Percentiles rank a stretch among this genome's conserved stretches.
Evolutionary conservation across 768 basidiomycete genomes (phyloP).

Genomic region (Agrocybe praecox): DNA sequence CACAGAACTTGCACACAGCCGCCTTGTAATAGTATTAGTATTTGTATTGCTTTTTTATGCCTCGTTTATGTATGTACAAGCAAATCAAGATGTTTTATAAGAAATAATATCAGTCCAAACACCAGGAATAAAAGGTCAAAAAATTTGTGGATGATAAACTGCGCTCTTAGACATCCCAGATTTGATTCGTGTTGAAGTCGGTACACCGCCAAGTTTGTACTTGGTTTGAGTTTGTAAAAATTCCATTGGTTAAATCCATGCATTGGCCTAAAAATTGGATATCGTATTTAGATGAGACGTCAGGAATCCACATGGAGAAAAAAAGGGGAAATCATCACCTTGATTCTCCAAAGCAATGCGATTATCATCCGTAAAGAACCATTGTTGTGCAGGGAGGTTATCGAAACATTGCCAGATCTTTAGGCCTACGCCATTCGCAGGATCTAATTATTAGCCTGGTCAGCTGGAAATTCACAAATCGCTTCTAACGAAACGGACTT

Average conservation of each 20-base stretch:
- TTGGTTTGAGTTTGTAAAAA: conserved; percentile 26
- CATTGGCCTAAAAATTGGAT: conserved; percentile 22
- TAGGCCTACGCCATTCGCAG: conserved; percentile 30
- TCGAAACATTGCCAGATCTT: conserved; percentile 39
- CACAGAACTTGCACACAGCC: too few species aligned
- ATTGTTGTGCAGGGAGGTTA: conserved; percentile 34
- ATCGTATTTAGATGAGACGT: background rate
- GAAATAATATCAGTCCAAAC: too few species aligned
- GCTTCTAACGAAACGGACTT: conserved; percentile 7
- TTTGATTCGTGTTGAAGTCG: conserved; percentile 27
- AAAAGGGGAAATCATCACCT: conserved; percentile 11
- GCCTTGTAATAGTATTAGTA: too few species aligned
- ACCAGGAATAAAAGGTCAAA: too few species aligned
- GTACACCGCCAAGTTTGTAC: conserved; percentile 36
- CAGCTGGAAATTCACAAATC: background rate
- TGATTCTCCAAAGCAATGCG: conserved; percentile 25
- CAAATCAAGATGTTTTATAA: too few species aligned
- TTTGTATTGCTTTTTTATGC: too few species aligned
- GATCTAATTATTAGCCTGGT: conserved; percentile 13
- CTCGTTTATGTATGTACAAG: too few species aligned
- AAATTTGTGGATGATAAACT: too few species aligned
- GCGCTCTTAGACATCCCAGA: conserved; percentile 19
- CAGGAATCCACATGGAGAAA: too few species aligned
- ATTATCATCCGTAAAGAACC: conserved; percentile 31
- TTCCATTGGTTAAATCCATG: conserved; percentile 30